A percentile compares a stretch with the other conserved stretches of the same genome.
phyloP scores from a whole-genome alignment of 1,284 basidiomycete species.

The Cystobasidium slooffiae region DNA sequence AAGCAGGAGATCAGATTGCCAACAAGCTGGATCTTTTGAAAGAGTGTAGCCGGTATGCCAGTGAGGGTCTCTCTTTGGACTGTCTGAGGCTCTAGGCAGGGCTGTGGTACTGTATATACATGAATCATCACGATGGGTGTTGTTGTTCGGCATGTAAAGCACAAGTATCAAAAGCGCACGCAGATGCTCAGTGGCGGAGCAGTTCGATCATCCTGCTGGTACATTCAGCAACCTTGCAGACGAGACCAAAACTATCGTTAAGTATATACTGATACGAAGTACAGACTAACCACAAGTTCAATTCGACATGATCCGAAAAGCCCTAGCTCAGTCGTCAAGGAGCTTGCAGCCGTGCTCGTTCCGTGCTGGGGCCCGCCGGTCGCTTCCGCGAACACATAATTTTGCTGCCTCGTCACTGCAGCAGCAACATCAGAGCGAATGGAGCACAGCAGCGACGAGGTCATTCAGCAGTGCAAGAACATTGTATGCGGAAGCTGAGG shows the following conservation, averaged over 20 bases:
- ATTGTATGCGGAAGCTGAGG: slow-evolving; percentile 35
- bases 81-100: slow-evolving; percentile 6
- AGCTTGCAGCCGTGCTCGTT: slow-evolving; percentile 2
- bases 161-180: background rate
- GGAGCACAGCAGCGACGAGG: slow-evolving; percentile 11
- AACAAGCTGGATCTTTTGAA: slow-evolving; percentile 37
- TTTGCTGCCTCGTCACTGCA: slow-evolving; percentile 25
- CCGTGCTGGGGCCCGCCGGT: slow-evolving; percentile 18
- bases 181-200: no score
- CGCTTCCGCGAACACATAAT: slow-evolving; percentile 17
- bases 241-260: background rate
- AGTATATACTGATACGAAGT: background rate
- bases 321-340: background rate
- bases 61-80: background rate
- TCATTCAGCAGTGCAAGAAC: slow-evolving; percentile 34
- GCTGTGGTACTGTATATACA: background rate
- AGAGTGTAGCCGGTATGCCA: slow-evolving; percentile 29
- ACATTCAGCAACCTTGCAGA: no score
- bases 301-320: slow-evolving; percentile 4
- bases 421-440: background rate
- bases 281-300: background rate
- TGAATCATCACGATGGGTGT: background rate
- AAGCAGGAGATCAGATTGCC: slow-evolving; percentile 32
- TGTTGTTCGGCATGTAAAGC: background rate
- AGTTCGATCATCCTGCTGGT: no score